Base-by-base conservation (phyloP, 2,329 filamentous ascomycete species). In the Aureobasidium melanogenum region DNA sequence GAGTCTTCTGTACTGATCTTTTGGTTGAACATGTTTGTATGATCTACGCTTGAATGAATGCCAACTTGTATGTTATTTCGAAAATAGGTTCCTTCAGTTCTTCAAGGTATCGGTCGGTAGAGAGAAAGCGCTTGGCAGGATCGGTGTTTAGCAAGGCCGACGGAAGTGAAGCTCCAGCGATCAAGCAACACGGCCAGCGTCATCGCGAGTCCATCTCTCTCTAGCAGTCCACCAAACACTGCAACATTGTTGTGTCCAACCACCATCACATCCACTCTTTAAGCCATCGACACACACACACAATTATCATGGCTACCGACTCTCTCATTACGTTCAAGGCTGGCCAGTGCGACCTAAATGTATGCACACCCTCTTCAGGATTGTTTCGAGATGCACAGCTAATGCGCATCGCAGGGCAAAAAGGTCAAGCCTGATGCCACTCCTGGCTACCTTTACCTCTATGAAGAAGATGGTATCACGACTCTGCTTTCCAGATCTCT, bases 281-380 rank as follows among this genome's bases (percentile, higher is more conserved):
- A 32, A 7, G 30, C 32, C 34, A 39, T 41, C 47, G n/a, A n/a
- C 30, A 47, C n/a, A 39, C 51, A 63, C 14, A 15, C 56, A 47
- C 64, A n/a, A n/a, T n/a, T n/a, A n/a, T n/a, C 66, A 97, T 96
- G 91, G 90, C 92, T 65, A 86, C 90, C 75, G 75, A 82, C 67
- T 91, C 93, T 34, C 83, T 96, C 71, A 92, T 97, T 73, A 96
- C 91, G 17, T 97, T 97, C 83, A 97, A 96, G 82, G 93, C 93
- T 66, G 93, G 93, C 75, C 84, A 84, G 74, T 97, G 93, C 77
- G 86, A 94, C 58, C 74, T 93, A 64, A 87, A 92, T 73, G 91
- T 96, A 78, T 72, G 88, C 80, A 41, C 1, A 51, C 6, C 28
- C 2, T 48, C 15, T 38, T 22, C 15, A 26, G 15, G 12, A 22